Conservation (phyloP, 176 grass and related monocot genomes). For the Saccharum spontaneum region DNA sequence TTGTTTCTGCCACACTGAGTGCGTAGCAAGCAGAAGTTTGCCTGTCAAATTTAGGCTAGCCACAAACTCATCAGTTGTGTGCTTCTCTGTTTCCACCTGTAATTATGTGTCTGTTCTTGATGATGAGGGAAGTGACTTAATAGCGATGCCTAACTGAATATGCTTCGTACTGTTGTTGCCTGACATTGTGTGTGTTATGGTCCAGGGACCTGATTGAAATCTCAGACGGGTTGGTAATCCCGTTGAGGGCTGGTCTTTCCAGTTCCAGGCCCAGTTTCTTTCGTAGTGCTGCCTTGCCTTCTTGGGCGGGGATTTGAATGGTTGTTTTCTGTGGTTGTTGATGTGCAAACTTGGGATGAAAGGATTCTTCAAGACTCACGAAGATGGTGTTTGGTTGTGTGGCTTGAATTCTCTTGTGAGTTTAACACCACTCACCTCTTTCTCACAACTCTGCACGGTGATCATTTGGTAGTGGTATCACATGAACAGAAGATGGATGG, state of each 20-base stretch:
- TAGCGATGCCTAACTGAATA: background rate
- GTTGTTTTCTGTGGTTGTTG: too few relatives aligned
- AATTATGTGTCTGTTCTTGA: background rate
- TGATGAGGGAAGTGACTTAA: background rate
- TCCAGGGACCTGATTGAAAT: background rate
- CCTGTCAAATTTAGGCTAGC: background rate
- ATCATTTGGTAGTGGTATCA: too few relatives aligned
- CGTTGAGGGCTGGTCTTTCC: too few relatives aligned
- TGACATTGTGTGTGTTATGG: background rate
- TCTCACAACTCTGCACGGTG: too few relatives aligned
- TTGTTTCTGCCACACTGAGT: slow-evolving; percentile 57
- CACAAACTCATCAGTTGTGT: background rate
- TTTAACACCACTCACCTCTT: too few relatives aligned
- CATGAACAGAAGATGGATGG: too few relatives aligned
- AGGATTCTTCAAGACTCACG: background rate
- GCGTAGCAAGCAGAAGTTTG: slow-evolving; percentile 36
- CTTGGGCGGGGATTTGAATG: too few relatives aligned
- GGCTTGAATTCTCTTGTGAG: too few relatives aligned
- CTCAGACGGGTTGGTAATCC: too few relatives aligned
- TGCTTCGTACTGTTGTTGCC: background rate
- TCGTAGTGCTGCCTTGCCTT: too few relatives aligned
- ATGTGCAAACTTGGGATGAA: slow-evolving; percentile 2
- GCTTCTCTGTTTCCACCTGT: background rate
- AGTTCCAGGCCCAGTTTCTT: too few relatives aligned
- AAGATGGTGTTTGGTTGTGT: too few relatives aligned